Conservation (phyloP, 1,139 yeast species). For the Geotrichum klebahnii region DNA sequence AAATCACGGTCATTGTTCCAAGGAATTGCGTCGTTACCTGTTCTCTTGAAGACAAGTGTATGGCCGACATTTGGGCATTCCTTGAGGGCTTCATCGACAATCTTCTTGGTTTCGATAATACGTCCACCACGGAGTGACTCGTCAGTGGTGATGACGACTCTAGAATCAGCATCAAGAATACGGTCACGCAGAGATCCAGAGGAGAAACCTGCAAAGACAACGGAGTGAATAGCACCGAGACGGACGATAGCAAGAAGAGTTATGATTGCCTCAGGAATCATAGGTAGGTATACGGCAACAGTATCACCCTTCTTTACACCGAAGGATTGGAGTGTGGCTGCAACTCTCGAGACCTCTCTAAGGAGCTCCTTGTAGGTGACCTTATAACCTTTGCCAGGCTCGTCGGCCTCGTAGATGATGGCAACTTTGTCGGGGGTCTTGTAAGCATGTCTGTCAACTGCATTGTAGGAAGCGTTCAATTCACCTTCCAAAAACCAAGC, state of each 20-base stretch:
- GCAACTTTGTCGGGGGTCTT: constrained; percentile 68
- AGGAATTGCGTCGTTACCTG: constrained; percentile 64
- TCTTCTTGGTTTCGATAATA: constrained; percentile 74
- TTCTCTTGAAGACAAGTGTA: constrained; percentile 69
- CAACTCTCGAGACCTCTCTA: constrained; percentile 63
- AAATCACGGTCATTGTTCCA: constrained; percentile 60
- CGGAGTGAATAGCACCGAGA: constrained; percentile 79
- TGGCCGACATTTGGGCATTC: constrained; percentile 64
- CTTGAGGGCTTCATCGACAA: constrained; percentile 75
- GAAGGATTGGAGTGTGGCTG: constrained; percentile 33
- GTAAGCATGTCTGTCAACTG: constrained; percentile 77
- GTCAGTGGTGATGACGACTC: constrained; percentile 71
- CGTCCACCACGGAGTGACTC: constrained; percentile 81
- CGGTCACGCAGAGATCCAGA: constrained; percentile 73
- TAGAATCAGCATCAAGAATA: constrained; percentile 70
- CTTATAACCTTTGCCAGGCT: constrained; percentile 57
- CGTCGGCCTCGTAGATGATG: constrained; percentile 78
- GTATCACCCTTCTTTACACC: constrained; percentile 81
- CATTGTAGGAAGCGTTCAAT: constrained; percentile 71
- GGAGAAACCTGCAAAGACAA: constrained; percentile 79
- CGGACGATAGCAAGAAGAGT: constrained; percentile 70
- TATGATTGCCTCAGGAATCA: constrained; percentile 78
- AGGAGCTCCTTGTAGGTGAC: constrained; percentile 70
- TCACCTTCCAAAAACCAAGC: constrained; percentile 79
- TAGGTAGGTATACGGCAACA: constrained; percentile 80